phyloP scores from a whole-genome alignment of 805 yeast species.

The Kluyveromyces aestuarii region DNA sequence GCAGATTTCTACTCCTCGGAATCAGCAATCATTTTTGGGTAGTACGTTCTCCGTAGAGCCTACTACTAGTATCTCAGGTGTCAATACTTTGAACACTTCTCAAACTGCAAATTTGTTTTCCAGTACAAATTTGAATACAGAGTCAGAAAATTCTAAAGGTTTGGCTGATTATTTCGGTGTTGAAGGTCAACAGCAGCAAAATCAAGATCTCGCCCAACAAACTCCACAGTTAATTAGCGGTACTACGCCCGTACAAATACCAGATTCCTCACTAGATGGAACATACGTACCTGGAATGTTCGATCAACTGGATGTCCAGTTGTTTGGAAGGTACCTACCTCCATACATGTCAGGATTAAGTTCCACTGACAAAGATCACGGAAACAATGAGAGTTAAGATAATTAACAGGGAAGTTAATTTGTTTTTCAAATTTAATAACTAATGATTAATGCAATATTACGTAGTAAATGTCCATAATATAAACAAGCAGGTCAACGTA shows the following conservation, averaged over 20 bases:
- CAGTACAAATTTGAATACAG: conserved; percentile 3
- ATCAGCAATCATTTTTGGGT: background rate
- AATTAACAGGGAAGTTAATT: background rate
- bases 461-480: background rate
- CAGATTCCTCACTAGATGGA: conserved; percentile 1
- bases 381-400: background rate
- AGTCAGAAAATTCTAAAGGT: background rate
- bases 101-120: conserved; percentile 10
- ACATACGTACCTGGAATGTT: conserved; percentile 70
- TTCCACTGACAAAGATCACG: background rate
- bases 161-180: conserved; percentile 4
- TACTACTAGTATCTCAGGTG: conserved; percentile 12
- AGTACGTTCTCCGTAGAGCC: conserved; percentile 1
- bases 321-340: conserved; percentile 76
- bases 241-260: background rate
- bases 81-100: conserved; percentile 12
- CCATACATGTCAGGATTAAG: conserved; percentile 55
- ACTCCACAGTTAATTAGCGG: conserved; percentile 8
- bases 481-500: background rate
- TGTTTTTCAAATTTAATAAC: background rate
- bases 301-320: conserved; percentile 75
- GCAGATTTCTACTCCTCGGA: background rate
- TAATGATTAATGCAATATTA: background rate
- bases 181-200: conserved; percentile 2
- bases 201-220: conserved; percentile 21